Percentiles rank a stretch among this genome's conserved stretches.
Evolutionary conservation across 441 rosid species (phyloP).

Genomic region (Adansonia rubrostipa): DNA sequence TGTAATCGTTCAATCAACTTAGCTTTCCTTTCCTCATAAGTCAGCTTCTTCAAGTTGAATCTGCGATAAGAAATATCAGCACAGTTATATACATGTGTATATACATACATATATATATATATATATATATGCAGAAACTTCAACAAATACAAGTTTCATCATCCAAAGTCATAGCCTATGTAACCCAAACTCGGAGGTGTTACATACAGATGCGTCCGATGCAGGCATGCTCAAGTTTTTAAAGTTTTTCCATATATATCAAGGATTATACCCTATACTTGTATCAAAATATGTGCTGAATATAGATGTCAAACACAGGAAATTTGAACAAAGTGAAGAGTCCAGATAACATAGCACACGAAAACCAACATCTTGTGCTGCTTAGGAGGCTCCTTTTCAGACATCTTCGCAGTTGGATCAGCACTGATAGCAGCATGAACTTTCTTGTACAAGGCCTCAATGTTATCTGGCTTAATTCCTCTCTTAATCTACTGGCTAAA

Average conservation of each 20-base stretch:
- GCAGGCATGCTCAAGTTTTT: too few species aligned
- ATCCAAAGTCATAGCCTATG: too few species aligned
- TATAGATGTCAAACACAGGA: not conserved
- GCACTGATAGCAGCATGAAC: not conserved
- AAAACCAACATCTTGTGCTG: conserved; percentile 14
- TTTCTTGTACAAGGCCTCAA: conserved; percentile 6
- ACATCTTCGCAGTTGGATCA: not conserved
- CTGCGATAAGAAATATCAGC: not conserved
- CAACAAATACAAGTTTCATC: not conserved
- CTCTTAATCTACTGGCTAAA: not conserved
- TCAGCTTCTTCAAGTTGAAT: conserved; percentile 10
- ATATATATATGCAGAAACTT: not conserved
- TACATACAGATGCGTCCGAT: too few species aligned
- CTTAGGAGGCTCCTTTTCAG: conserved; percentile 1
- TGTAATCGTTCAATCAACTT: not conserved
- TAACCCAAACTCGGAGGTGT: too few species aligned
- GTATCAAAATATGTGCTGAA: not conserved
- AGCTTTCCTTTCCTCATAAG: conserved; percentile 3
- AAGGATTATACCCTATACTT: not conserved
- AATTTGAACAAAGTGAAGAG: not conserved
- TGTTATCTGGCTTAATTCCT: not conserved
- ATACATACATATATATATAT: not conserved
- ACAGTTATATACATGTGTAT: not conserved
- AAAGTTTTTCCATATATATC: too few species aligned
- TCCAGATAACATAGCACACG: not conserved